Base-by-base conservation (phyloP, 331 rosid genomes). In the Prunus yedoensis region DNA sequence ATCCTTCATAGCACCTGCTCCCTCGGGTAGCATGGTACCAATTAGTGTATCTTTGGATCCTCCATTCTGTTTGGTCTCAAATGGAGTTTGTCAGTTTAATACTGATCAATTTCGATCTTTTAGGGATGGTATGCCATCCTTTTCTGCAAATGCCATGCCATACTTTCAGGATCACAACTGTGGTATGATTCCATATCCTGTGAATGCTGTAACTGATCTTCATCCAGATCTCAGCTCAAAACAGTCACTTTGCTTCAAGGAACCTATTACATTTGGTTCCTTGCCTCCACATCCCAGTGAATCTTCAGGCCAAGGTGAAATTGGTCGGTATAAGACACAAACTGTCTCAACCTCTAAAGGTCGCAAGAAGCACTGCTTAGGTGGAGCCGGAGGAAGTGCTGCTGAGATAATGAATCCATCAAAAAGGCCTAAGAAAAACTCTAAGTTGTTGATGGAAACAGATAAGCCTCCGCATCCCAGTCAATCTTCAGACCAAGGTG, bases 21-120 rank as follows among this genome's bases (percentile, higher is more conserved):
- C 47, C 20, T 4, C 66, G 46, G 73, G 20, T 77, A 52, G 41
- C 70, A 23, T 23, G 20, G 52, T 21, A n/a, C 56, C 79, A 38
- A 4, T 47, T 10, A 2, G 57, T 58, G 8, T 63, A 56, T 20
- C 71, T 50, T 35, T 68, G 27, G 65, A 20, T 57, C 53, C 11
- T 53, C 18, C 67, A 30, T 45, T 43, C 6, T 27, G 1, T 46
- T 16, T 51, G 21, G 41, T 77, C 68, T 49, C 65, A 23, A 21
- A 28, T 11, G 51, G 65, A 17, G 78, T n/a, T 73, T 63, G 17
- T 72, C 78, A 83, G 35, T 74, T 67, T 50, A 78, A 73, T 68
- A 13, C 61, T 14, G 66, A 66, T 3, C 74, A 30, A 17, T 59
- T 68, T 4, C 70, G 43, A 45, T 49, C 76, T 77, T 61, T 72